Percentiles rank a stretch among this genome's conserved stretches.
Conservation (phyloP, 257 asterid species). For the Salvia rosmarinus region DNA sequence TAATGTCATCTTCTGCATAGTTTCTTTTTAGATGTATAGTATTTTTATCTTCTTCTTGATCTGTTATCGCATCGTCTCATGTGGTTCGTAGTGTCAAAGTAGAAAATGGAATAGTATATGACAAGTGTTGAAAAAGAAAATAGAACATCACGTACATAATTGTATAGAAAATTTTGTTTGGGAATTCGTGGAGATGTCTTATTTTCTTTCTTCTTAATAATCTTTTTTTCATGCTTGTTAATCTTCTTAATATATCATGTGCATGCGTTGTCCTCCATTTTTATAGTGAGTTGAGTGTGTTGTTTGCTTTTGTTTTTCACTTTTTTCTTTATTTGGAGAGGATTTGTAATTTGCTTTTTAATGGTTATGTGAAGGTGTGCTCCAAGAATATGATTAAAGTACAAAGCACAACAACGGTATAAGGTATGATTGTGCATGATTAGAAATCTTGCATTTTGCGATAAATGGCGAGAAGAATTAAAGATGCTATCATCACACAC, state of each 20-base stretch:
- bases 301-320: not conserved
- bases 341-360: conserved; percentile 26
- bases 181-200: too few relatives aligned
- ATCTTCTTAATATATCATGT: too few relatives aligned
- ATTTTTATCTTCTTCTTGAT: too few relatives aligned
- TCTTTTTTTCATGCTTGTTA: not conserved
- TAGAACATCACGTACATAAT: too few relatives aligned
- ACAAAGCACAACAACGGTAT: conserved; percentile 29
- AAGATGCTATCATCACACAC: conserved; percentile 16
- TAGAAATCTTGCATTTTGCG: conserved; percentile 28
- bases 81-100: too few relatives aligned
- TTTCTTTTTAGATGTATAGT: too few relatives aligned
- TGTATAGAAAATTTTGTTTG: too few relatives aligned
- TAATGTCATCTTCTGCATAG: too few relatives aligned
- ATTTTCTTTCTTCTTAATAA: not conserved
- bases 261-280: too few relatives aligned
- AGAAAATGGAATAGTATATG: too few relatives aligned
- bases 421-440: conserved; percentile 34
- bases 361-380: conserved; percentile 16
- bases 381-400: conserved; percentile 33
- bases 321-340: not conserved
- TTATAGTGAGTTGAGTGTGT: not conserved
- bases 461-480: conserved; percentile 16
- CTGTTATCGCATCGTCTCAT: too few relatives aligned
- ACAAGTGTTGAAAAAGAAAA: too few relatives aligned